A percentile compares a stretch with the other conserved stretches of the same genome.
Conservation (phyloP, 495 filamentous ascomycete species). For the Aspergillus indologenus region DNA sequence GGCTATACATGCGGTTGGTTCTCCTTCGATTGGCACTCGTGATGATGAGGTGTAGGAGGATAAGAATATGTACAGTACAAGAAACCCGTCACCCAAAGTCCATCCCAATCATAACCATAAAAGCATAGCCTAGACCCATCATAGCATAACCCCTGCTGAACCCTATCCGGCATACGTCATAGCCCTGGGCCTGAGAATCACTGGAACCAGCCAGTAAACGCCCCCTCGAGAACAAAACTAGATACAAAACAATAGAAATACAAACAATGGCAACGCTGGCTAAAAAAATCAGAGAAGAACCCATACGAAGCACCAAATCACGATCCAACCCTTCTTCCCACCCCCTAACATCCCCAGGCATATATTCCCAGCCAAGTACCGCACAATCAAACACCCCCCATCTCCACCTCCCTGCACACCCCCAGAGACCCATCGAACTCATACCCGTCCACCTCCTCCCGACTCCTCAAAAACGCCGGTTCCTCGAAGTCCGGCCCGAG, state of each 20-base stretch:
- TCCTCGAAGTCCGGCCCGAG: constrained; percentile 47
- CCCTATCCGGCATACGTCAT: too few species aligned
- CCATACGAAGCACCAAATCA: neutral
- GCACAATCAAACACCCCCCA: constrained; percentile 16
- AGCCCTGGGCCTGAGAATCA: too few species aligned
- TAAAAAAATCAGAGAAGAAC: neutral
- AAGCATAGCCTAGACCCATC: too few species aligned
- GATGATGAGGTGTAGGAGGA: neutral
- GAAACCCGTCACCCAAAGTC: too few species aligned
- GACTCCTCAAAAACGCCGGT: constrained; percentile 38
- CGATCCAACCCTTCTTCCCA: neutral
- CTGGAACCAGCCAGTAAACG: neutral
- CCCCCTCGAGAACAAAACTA: neutral
- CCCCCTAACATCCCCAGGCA: too few species aligned
- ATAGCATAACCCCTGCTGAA: too few species aligned
- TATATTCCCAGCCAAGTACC: too few species aligned
- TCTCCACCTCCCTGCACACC: constrained; percentile 10
- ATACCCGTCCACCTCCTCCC: constrained; percentile 41
- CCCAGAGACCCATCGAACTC: constrained; percentile 8
- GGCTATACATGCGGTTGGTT: too few species aligned
- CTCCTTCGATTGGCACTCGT: neutral
- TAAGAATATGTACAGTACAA: neutral
- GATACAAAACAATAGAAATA: neutral
- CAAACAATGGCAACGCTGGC: neutral
- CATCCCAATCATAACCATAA: too few species aligned